Evolutionary conservation across 176 grass and related monocot species (phyloP).

Genomic region (Zea luxurians): DNA sequence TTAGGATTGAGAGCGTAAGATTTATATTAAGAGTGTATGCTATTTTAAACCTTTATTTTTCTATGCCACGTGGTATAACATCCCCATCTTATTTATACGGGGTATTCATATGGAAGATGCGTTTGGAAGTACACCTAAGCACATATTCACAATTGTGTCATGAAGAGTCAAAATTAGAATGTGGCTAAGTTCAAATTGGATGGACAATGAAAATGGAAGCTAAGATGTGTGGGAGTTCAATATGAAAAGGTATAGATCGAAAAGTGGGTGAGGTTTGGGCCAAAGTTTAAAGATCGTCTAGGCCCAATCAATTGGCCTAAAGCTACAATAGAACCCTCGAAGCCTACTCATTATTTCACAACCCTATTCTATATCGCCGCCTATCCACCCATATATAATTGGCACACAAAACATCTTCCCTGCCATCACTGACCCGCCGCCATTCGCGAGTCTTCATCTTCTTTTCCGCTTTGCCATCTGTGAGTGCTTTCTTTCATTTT

Average conservation of each 20-base stretch:
- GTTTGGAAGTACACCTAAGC: background rate
- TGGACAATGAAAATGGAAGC: background rate
- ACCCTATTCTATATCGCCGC: background rate
- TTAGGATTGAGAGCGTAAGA: too few relatives aligned
- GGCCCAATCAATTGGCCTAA: background rate
- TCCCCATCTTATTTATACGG: too few relatives aligned
- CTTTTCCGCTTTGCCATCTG: too few relatives aligned
- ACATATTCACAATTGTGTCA: background rate
- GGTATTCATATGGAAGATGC: background rate
- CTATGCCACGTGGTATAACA: too few relatives aligned
- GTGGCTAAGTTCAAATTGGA: background rate
- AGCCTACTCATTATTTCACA: background rate
- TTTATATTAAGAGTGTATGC: too few relatives aligned
- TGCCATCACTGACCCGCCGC: too few relatives aligned
- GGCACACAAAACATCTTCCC: background rate
- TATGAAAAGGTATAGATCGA: background rate
- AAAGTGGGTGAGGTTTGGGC: background rate
- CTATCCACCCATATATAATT: background rate
- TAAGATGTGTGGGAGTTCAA: background rate
- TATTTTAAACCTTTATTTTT: background rate
- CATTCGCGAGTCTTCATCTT: too few relatives aligned
- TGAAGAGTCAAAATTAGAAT: background rate
- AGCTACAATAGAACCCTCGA: background rate
- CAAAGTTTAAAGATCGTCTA: background rate
- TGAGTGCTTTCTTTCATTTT: background rate